phyloP scores from a whole-genome alignment of 2,329 filamentous ascomycete genomes.

The Metarhizium guizhouense region DNA sequence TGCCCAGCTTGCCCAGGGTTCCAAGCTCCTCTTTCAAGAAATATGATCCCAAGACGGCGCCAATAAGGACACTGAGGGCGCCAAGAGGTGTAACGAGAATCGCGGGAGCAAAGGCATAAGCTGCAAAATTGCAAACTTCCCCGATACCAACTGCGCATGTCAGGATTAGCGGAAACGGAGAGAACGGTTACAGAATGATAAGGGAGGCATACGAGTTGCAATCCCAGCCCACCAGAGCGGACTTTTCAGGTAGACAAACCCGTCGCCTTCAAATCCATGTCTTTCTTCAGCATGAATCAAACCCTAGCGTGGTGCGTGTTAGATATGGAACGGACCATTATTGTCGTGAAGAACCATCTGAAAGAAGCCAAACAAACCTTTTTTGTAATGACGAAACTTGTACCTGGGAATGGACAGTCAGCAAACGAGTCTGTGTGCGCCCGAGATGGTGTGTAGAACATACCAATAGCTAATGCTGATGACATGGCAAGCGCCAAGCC shows the following conservation, averaged over 20 bases:
- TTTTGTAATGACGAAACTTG: conserved; percentile 98
- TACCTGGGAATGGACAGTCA: conserved; percentile 45
- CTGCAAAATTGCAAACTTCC: conserved; percentile 94
- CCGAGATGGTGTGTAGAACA: conserved; percentile 15
- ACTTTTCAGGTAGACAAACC: conserved; percentile 86
- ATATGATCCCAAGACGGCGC: conserved; percentile 88
- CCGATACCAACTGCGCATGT: conserved; percentile 67
- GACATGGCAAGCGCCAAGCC: conserved; percentile 67
- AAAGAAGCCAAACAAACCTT: conserved; percentile 49
- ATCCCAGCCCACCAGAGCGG: conserved; percentile 98
- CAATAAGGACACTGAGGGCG: conserved; percentile 88
- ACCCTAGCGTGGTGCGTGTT: conserved; percentile 43
- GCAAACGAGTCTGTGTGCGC: neutral
- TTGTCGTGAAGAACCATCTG: neutral
- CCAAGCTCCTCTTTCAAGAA: conserved; percentile 86
- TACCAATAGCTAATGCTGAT: conserved; percentile 70
- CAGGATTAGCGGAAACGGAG: neutral
- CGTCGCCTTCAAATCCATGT: conserved; percentile 95
- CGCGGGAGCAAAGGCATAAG: conserved; percentile 96
- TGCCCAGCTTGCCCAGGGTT: conserved; percentile 85
- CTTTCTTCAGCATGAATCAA: conserved; percentile 82
- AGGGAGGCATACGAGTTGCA: conserved; percentile 57
- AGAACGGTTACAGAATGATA: neutral
- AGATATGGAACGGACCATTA: neutral
- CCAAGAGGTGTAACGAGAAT: conserved; percentile 94